Evolutionary conservation across 352 stramenopile species (phyloP).

Genomic region (Aphanomyces stellatus): DNA sequence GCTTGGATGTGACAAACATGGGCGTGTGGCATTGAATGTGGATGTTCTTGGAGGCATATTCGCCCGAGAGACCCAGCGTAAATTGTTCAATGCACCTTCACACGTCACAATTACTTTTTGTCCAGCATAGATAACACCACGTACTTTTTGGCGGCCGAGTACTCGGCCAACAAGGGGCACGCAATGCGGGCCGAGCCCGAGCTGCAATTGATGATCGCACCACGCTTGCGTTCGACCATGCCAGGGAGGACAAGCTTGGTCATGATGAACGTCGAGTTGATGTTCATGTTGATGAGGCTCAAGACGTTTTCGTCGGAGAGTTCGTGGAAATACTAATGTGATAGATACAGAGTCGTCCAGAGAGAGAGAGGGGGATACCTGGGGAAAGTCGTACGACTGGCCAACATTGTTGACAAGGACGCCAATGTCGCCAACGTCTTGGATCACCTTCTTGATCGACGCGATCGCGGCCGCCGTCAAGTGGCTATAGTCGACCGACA

Average conservation of each 20-base stretch:
- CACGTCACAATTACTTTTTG: no score
- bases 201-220: conserved; percentile 96
- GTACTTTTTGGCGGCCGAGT: conserved; percentile 97
- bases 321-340: conserved; percentile 91
- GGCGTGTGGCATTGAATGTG: conserved; percentile 97
- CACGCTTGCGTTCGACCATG: conserved; percentile 93
- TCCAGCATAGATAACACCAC: not conserved
- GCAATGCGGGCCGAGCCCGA: conserved; percentile 93
- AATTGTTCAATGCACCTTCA: conserved; percentile 89
- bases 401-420: conserved; percentile 99
- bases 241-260: conserved; percentile 83
- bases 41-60: conserved; percentile 92
- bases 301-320: conserved; percentile 89
- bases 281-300: conserved; percentile 87
- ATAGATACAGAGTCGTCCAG: not conserved
- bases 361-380: conserved; percentile 22
- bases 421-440: conserved; percentile 88
- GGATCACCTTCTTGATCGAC: conserved; percentile 40
- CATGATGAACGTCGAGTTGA: conserved; percentile 69
- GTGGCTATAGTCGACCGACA: conserved; percentile 93
- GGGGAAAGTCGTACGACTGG: conserved; percentile 96
- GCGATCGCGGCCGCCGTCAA: conserved; percentile 72
- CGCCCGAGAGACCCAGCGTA: conserved; percentile 91
- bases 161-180: conserved; percentile 94
- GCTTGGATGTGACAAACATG: conserved; percentile 98